A percentile compares a stretch with the other conserved stretches of the same genome.
These are phyloP conservation scores for Periconia sp. DNA, from an alignment of 2,329 filamentous ascomycete species.

Conservation along the genomic window DNA sequence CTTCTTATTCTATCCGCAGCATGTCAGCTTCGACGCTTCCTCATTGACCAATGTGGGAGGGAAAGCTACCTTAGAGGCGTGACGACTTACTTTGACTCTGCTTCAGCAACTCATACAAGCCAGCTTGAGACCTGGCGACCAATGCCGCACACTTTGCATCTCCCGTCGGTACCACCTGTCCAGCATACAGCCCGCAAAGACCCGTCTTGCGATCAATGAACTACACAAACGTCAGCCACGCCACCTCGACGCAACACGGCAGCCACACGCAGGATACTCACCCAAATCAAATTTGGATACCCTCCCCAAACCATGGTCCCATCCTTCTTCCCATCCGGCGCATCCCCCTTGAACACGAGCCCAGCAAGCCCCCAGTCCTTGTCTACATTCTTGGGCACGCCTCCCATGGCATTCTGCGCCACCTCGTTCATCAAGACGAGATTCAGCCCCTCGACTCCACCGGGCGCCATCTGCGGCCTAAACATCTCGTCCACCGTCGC, in stretches of 20 bases:
- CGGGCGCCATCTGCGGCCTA: slow-evolving; percentile 33
- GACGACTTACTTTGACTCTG: slow-evolving; percentile 7
- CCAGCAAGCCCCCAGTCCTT: slow-evolving; percentile 43
- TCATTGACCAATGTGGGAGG: too few relatives aligned
- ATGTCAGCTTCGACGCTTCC: too few relatives aligned
- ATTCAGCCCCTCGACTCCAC: slow-evolving; percentile 17
- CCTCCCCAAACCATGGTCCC: slow-evolving; percentile 43
- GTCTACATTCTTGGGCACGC: slow-evolving; percentile 14
- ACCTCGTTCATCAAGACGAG: slow-evolving; percentile 44
- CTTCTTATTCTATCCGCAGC: too few relatives aligned
- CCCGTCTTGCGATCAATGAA: slow-evolving; percentile 41
- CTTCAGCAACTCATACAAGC: slow-evolving; percentile 23
- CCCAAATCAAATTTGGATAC: slow-evolving; percentile 41
- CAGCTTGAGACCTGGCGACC: slow-evolving; percentile 26
- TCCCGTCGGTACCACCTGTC: slow-evolving; percentile 37
- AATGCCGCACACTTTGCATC: slow-evolving; percentile 26
- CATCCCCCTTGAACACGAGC: slow-evolving; percentile 28
- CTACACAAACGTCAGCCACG: slow-evolving; percentile 15
- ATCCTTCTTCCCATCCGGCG: slow-evolving; percentile 26
- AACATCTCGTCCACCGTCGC: slow-evolving; percentile 37
- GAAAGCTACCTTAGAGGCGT: slow-evolving; percentile 14
- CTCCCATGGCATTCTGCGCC: slow-evolving; percentile 32
- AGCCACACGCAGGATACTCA: too few relatives aligned
- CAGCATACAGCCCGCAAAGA: slow-evolving; percentile 36
- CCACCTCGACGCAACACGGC: background rate